These are phyloP conservation scores for Tetrahymena malaccensis DNA, from an alignment of 73 alveolate species.

Conservation along the genomic window DNA sequence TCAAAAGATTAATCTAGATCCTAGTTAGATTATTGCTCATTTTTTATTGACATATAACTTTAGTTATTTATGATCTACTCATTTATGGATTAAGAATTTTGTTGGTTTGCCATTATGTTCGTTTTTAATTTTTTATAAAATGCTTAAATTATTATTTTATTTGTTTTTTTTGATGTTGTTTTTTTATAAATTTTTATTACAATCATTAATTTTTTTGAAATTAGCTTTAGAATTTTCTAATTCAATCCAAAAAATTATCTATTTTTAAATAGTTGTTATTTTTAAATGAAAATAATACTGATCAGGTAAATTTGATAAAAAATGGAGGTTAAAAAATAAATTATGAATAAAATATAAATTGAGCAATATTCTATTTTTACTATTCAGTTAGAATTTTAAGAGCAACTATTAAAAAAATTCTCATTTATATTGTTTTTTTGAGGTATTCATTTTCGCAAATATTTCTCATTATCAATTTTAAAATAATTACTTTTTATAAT, in stretches of 20 bases:
- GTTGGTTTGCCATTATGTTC: background rate
- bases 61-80: background rate
- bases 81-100: background rate
- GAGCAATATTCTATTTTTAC: too few relatives aligned
- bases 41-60: background rate
- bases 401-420: too few relatives aligned
- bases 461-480: too few relatives aligned
- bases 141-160: too few relatives aligned
- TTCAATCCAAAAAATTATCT: background rate
- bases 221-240: background rate
- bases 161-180: background rate
- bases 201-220: too few relatives aligned
- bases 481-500: too few relatives aligned
- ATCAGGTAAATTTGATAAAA: background rate
- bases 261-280: too few relatives aligned
- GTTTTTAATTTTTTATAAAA: background rate
- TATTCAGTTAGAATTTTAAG: too few relatives aligned
- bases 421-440: too few relatives aligned
- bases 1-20: background rate
- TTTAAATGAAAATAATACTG: background rate
- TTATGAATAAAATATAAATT: too few relatives aligned
- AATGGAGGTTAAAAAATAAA: background rate
- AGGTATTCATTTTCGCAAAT: too few relatives aligned
- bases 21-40: background rate
- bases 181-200: too few relatives aligned